Base-by-base conservation (phyloP, 2,329 filamentous ascomycete genomes). In the Blastomyces emzantsi region DNA sequence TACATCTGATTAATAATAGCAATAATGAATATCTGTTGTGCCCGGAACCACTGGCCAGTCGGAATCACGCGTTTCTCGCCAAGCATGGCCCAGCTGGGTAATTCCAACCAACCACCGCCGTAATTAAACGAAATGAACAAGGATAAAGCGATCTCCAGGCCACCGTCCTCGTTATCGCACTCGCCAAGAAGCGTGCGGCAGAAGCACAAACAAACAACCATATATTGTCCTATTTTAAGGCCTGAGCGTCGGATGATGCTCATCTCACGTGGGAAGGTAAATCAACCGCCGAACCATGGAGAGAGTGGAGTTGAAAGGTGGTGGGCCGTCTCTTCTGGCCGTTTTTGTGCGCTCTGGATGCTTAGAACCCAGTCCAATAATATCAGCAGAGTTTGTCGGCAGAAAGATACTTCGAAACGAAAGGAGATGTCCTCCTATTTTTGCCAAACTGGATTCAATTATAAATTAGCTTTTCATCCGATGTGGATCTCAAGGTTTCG, bases 111-210 rank as follows among this genome's bases (percentile, higher is more conserved):
- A 55, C 54, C 54, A 56, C 3, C 19, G 8, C n/a, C 9, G 4
- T 39, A 33, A 9, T 56, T 56, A 56, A 39, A 33, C 54, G 54
- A 55, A 55, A 55, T 55, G 36, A 39, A n/a, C 52, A n/a, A 22
- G 52, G 52, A 56, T 33, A 13, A n/a, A 39, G 30, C 30, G 54
- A 56, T 56, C 33, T 39, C 30, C 54, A 56, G 33, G 19, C n/a
- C 9, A 8, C 51, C 2, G 15, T 33, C 15, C 17, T 17, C 13
- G 51, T 17, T 54, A n/a, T 54, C 51, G 28, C 51, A n/a, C 15
- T 30, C 28, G 22, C 51, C 33, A 54, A 54, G 51, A 7, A n/a
- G 30, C 13, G 36, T 39, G 30, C 19, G 5, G 19, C 17, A 56
- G 13, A n/a, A 39, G 17, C 54, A 55, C 7, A 36, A 55, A 55